These are phyloP conservation scores for Limnanthes douglasii DNA, from an alignment of 345 rosid genomes.

Conservation along the genomic window DNA sequence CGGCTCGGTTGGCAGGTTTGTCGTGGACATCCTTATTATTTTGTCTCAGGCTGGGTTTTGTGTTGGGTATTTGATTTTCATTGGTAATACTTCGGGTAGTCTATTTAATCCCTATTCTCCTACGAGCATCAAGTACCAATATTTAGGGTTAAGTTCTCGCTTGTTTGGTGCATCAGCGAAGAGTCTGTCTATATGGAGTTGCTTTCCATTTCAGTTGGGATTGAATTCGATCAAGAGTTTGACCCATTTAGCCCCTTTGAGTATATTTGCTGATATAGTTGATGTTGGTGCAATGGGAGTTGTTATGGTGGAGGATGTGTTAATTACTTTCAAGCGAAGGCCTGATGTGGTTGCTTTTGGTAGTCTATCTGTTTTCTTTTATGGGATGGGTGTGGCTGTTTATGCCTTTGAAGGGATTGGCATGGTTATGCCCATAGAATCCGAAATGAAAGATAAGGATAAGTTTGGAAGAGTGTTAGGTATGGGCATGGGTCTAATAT, in stretches of 20 bases:
- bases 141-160: constrained; percentile 14
- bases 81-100: constrained; percentile 40
- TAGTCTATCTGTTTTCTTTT: constrained; percentile 43
- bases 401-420: constrained; percentile 74
- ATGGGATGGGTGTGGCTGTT: constrained; percentile 72
- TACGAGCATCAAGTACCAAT: constrained; percentile 9
- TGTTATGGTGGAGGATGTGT: constrained; percentile 43
- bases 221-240: constrained; percentile 53
- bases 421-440: constrained; percentile 63
- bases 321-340: constrained; percentile 21
- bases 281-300: constrained; percentile 72
- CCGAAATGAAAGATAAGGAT: constrained; percentile 43
- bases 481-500: constrained; percentile 38
- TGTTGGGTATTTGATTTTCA: constrained; percentile 68
- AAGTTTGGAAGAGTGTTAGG: constrained; percentile 43
- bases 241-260: constrained; percentile 81
- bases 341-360: constrained; percentile 43
- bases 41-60: constrained; percentile 80
- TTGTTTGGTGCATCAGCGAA: constrained; percentile 37
- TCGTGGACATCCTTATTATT: constrained; percentile 53
- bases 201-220: constrained; percentile 76
- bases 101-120: constrained; percentile 18
- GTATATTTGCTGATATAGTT: constrained; percentile 82
- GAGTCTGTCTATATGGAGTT: constrained; percentile 49
- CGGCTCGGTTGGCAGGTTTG: constrained; percentile 43